Evolutionary conservation across 225 moss, liverwort and hornwort species (phyloP).

Genomic region (Marchantia polymorpha): DNA sequence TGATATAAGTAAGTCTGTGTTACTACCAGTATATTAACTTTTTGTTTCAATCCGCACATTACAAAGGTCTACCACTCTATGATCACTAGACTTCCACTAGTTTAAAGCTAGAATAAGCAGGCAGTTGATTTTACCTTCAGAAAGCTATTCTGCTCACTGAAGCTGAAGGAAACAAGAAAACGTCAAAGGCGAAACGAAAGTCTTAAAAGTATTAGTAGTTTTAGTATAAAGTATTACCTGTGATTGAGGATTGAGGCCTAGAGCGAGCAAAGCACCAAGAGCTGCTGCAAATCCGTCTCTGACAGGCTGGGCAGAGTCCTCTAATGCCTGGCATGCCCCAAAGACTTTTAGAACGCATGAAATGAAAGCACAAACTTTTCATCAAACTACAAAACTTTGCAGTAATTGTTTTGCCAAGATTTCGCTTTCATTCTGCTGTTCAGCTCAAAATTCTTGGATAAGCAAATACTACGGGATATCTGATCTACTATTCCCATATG

Average conservation of each 20-base stretch:
- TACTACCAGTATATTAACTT: not conserved
- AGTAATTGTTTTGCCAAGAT: not conserved
- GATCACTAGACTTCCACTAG: not conserved
- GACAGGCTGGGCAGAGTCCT: conserved; percentile 78
- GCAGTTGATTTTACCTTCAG: not conserved
- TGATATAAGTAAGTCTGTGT: not conserved
- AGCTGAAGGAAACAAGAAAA: not conserved
- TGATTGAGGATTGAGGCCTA: conserved; percentile 75
- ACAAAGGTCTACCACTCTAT: not conserved
- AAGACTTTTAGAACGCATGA: no score
- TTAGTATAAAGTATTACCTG: conserved; percentile 55
- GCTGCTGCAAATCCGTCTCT: conserved; percentile 97
- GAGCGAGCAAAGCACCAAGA: conserved; percentile 85
- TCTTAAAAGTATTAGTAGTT: no score
- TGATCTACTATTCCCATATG: not conserved
- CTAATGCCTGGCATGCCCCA: conserved; percentile 58
- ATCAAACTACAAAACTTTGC: no score
- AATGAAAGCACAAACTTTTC: no score
- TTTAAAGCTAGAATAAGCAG: not conserved
- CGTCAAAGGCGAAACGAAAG: not conserved
- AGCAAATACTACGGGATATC: not conserved
- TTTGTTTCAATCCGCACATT: not conserved
- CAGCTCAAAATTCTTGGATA: not conserved
- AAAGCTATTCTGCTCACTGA: not conserved
- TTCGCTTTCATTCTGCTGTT: not conserved